Percentiles rank a stretch among this genome's conserved stretches.
These are phyloP conservation scores for Pleurotus djamor DNA, from an alignment of 768 basidiomycete genomes.

Conservation along the genomic window DNA sequence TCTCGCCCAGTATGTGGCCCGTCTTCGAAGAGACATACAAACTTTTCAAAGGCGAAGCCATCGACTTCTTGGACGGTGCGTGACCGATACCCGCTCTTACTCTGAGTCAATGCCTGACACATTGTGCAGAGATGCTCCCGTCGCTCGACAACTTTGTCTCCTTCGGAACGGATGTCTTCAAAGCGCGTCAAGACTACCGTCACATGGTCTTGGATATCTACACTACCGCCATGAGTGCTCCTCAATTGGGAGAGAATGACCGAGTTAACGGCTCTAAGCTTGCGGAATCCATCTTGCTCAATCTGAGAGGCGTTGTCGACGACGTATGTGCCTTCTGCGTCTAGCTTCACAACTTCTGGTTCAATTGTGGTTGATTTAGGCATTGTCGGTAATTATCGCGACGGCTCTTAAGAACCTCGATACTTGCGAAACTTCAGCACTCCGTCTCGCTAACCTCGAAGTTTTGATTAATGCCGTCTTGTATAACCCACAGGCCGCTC, in stretches of 20 bases:
- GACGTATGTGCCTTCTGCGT: slow-evolving; percentile 50
- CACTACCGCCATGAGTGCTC: slow-evolving; percentile 64
- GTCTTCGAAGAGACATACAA: slow-evolving; percentile 82
- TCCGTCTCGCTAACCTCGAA: slow-evolving; percentile 78
- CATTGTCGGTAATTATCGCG: slow-evolving; percentile 61
- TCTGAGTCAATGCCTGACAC: neutral
- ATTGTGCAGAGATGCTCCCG: slow-evolving; percentile 73
- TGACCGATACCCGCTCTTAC: neutral
- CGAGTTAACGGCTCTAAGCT: slow-evolving; percentile 83
- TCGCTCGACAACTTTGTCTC: slow-evolving; percentile 88
- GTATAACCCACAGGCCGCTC: slow-evolving; percentile 78
- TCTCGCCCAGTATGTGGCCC: slow-evolving; percentile 85
- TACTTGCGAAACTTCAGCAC: slow-evolving; percentile 55
- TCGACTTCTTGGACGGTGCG: slow-evolving; percentile 85
- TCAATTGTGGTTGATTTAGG: slow-evolving; percentile 35
- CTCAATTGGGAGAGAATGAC: slow-evolving; percentile 81
- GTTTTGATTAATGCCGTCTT: slow-evolving; percentile 81
- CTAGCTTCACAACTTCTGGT: no score
- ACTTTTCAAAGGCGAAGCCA: slow-evolving; percentile 78
- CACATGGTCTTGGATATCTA: slow-evolving; percentile 85
- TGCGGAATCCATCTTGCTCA: slow-evolving; percentile 79
- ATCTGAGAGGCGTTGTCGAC: slow-evolving; percentile 74
- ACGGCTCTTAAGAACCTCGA: slow-evolving; percentile 61
- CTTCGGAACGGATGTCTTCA: slow-evolving; percentile 76
- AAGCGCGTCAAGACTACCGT: slow-evolving; percentile 70